Percentiles rank a stretch among this genome's conserved stretches.
These are phyloP conservation scores for Rhazya stricta DNA, from an alignment of 257 asterid genomes.

Conservation along the genomic window DNA sequence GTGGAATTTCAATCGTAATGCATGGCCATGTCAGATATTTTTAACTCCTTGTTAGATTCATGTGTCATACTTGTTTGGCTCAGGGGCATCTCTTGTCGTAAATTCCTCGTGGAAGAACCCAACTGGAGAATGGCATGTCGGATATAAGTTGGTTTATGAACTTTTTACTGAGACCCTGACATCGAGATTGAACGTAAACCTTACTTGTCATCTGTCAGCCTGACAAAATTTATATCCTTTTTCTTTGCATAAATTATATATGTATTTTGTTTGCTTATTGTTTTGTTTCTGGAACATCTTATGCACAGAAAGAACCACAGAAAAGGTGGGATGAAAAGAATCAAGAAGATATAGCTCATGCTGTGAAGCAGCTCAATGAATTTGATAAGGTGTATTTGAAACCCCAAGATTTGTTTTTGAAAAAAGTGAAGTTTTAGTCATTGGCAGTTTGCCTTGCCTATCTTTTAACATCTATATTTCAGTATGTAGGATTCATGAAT, in stretches of 20 bases:
- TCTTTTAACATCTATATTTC: not conserved
- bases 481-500: no score
- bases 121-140: slow-evolving; percentile 92
- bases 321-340: slow-evolving; percentile 83
- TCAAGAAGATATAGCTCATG: slow-evolving; percentile 84
- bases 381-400: slow-evolving; percentile 56
- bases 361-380: slow-evolving; percentile 80
- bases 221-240: not conserved
- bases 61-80: not conserved
- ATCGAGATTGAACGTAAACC: slow-evolving; percentile 68
- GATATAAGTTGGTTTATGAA: slow-evolving; percentile 81
- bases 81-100: slow-evolving; percentile 69
- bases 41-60: not conserved
- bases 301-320: slow-evolving; percentile 78
- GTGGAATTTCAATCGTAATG: not conserved
- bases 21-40: not conserved
- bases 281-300: slow-evolving; percentile 17
- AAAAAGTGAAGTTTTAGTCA: not conserved
- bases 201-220: not conserved
- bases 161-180: slow-evolving; percentile 73
- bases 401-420: not conserved
- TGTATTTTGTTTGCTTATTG: slow-evolving; percentile 4
- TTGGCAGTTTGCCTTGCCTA: not conserved
- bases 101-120: slow-evolving; percentile 92
- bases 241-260: not conserved